These are phyloP conservation scores for Daedalea quercina DNA, from an alignment of 768 basidiomycete genomes.

Conservation along the genomic window DNA sequence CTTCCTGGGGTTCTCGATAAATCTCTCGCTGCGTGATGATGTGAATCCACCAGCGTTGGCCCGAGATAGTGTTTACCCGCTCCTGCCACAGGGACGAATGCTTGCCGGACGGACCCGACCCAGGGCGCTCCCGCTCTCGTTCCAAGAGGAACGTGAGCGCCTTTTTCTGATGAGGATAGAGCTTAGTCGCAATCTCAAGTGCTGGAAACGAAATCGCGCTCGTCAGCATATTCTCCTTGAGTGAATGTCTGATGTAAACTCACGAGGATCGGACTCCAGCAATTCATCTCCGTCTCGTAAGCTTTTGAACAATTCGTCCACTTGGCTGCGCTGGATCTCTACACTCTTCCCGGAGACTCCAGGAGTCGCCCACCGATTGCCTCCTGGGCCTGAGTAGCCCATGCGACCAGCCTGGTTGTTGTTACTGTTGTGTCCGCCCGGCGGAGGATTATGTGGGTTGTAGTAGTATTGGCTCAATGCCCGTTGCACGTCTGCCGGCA, in stretches of 20 bases:
- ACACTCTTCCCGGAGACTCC: slow-evolving; percentile 66
- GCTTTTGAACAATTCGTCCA: slow-evolving; percentile 90
- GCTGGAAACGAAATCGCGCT: slow-evolving; percentile 39
- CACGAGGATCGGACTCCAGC: slow-evolving; percentile 79
- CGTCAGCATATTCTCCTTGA: background rate
- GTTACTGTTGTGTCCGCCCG: slow-evolving; percentile 50
- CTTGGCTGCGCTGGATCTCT: slow-evolving; percentile 87
- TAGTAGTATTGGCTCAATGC: slow-evolving; percentile 58
- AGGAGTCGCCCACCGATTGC: slow-evolving; percentile 50
- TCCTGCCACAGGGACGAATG: slow-evolving; percentile 70
- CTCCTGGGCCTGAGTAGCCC: slow-evolving; percentile 34
- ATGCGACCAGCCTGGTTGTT: slow-evolving; percentile 34
- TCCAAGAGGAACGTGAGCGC: slow-evolving; percentile 93
- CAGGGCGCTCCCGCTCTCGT: slow-evolving; percentile 61
- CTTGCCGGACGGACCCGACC: slow-evolving; percentile 43
- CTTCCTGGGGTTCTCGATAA: slow-evolving; percentile 56
- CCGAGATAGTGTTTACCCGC: slow-evolving; percentile 41
- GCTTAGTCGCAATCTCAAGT: slow-evolving; percentile 68
- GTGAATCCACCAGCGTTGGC: slow-evolving; percentile 64
- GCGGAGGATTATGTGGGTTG: slow-evolving; percentile 86
- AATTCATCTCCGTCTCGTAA: slow-evolving; percentile 85
- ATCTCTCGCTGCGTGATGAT: slow-evolving; percentile 78
- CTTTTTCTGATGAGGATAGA: slow-evolving; percentile 98
- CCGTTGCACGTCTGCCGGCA: slow-evolving; percentile 55
- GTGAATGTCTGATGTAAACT: slow-evolving; percentile 23